Base-by-base conservation (phyloP, 202 grass and related monocot species). In the Panicum hallii region DNA sequence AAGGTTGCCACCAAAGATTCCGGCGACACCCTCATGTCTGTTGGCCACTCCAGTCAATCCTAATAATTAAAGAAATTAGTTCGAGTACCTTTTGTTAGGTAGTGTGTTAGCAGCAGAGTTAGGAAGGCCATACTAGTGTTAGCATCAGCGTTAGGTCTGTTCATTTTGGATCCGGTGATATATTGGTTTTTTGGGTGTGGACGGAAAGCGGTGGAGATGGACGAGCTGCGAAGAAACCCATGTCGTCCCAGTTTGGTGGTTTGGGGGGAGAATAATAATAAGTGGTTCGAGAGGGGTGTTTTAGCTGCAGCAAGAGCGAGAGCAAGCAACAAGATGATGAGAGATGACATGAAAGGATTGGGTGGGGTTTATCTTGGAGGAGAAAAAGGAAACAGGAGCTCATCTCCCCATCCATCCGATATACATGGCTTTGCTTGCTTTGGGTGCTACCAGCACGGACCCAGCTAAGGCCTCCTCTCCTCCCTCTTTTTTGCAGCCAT, bases 121-220 rank as follows among this genome's bases (percentile, higher is more conserved):
- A 72, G 89, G 63, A 55, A 63, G 85, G 53, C 11, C 65, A 63
- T 13, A 65, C 58, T 40, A 72, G 85, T 7, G 49, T 74, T 55
- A 73, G 82, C 85, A 34, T 82, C 65, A 78, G 81, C 9, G 43
- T 20, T 88, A 81, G 88, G 64, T 77, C 67, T 44, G 71, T 80
- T 84, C 15, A 53, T 77, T 87, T 80, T 71, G 88, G 46, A 80
- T 81, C 83, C 26, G 70, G 76, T 81, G 38, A 84, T 81, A 84
- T 74, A 87, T 90, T 90, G 85, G 81, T 83, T 85, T 80, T 58
- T 84, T 84, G 22, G 58, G n/a, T 47, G 74, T 65, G 74, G 73
- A 28, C 44, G 78, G 54, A 15, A 50, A 63, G 60, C 36, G 49
- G 67, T 49, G 74, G 36, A 63, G 54, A 70, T 4, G 89, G 81